phyloP scores from a whole-genome alignment of 768 basidiomycete genomes.

The Tylopilus sp. region DNA sequence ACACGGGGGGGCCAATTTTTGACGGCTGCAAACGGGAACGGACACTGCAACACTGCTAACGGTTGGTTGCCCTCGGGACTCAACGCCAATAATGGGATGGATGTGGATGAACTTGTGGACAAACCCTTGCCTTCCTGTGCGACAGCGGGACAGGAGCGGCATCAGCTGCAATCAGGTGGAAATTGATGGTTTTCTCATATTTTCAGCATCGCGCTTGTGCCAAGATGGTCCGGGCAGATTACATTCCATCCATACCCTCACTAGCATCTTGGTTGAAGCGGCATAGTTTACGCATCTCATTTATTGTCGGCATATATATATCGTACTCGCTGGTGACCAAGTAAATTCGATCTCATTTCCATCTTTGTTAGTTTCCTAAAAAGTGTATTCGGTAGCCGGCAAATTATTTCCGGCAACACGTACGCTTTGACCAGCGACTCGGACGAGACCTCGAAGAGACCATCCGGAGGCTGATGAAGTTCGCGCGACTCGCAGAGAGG shows the following conservation, averaged over 20 bases:
- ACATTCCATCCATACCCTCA: slow-evolving; percentile 30
- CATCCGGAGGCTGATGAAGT: slow-evolving; percentile 26
- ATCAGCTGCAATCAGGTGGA: slow-evolving; percentile 7
- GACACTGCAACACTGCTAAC: slow-evolving; percentile 6
- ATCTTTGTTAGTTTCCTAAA: slow-evolving; percentile 8
- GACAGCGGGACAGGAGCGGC: slow-evolving; percentile 14
- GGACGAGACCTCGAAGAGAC: no score
- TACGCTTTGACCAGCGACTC: no score
- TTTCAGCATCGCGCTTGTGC: slow-evolving; percentile 9
- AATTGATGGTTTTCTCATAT: slow-evolving; percentile 5
- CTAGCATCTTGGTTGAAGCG: slow-evolving; percentile 26
- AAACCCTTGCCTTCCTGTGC: slow-evolving; percentile 14
- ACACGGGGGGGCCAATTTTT: slow-evolving; percentile 12
- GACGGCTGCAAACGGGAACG: slow-evolving; percentile 21
- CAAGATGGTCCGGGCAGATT: slow-evolving; percentile 6
- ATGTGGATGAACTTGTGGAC: slow-evolving; percentile 21
- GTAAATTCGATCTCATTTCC: not conserved
- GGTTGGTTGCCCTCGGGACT: slow-evolving; percentile 6
- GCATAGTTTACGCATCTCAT: slow-evolving; percentile 29
- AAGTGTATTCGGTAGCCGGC: not conserved
- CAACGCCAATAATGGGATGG: slow-evolving; percentile 16
- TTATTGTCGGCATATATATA: slow-evolving; percentile 21
- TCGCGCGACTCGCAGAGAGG: slow-evolving; percentile 38
- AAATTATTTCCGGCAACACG: not conserved
- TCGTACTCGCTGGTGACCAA: slow-evolving; percentile 11